A percentile compares a stretch with the other conserved stretches of the same genome.
Evolutionary conservation across 2,329 filamentous ascomycete genomes (phyloP).

Genomic region (Trichoderma simmonsii): DNA sequence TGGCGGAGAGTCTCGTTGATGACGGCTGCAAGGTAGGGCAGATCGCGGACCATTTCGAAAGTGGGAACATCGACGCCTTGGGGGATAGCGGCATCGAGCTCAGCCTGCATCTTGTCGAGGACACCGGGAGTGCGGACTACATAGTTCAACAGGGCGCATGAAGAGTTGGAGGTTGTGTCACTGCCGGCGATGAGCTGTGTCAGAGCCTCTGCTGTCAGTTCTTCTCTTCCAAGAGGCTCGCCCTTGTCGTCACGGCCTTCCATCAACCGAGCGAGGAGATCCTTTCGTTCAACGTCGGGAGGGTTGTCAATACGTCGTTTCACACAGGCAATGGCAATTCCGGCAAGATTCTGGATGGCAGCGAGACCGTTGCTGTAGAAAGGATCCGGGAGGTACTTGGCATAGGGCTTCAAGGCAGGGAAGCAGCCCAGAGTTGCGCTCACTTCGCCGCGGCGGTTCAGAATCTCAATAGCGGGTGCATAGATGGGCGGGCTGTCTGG

Average conservation of each 20-base stretch:
- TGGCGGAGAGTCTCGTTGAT: constrained; percentile 83
- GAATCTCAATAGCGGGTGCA: constrained; percentile 77
- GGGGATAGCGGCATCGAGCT: constrained; percentile 70
- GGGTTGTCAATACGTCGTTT: constrained; percentile 68
- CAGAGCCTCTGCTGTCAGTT: constrained; percentile 83
- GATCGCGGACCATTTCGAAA: constrained; percentile 69
- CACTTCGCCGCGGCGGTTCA: constrained; percentile 85
- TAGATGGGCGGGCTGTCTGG: constrained; percentile 62
- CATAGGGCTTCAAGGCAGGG: constrained; percentile 73
- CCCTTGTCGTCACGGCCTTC: constrained; percentile 81
- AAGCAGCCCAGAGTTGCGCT: constrained; percentile 74
- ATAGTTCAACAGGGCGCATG: constrained; percentile 80
- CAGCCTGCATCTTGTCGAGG: constrained; percentile 66
- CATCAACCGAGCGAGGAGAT: constrained; percentile 80
- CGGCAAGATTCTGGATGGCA: constrained; percentile 76
- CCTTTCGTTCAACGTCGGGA: constrained; percentile 64
- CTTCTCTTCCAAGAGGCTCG: constrained; percentile 68
- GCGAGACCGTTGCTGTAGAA: constrained; percentile 75
- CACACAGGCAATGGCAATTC: constrained; percentile 83
- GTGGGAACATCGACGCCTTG: constrained; percentile 59
- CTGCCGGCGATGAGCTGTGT: constrained; percentile 82
- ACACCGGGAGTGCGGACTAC: constrained; percentile 67
- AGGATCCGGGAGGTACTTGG: constrained; percentile 73
- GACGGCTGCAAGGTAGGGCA: constrained; percentile 71
- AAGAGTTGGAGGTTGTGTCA: constrained; percentile 76